These are phyloP conservation scores for Fusarium decemcellulare DNA, from an alignment of 2,329 filamentous ascomycete genomes.

Conservation along the genomic window DNA sequence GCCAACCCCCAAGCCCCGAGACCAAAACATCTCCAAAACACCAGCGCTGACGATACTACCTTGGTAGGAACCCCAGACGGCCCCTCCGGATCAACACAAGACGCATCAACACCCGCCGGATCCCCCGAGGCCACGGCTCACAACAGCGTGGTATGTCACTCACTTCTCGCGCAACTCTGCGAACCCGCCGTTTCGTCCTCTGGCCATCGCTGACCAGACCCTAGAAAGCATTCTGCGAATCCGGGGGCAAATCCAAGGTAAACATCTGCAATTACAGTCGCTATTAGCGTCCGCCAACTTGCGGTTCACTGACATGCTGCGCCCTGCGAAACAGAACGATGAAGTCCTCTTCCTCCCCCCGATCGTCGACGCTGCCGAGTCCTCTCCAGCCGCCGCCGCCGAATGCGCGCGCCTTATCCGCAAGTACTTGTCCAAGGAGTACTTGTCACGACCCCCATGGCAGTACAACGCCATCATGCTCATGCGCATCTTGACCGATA, in stretches of 20 bases:
- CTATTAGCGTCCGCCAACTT: background rate
- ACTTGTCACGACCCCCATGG: slow-evolving; percentile 74
- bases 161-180: slow-evolving; percentile 15
- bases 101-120: slow-evolving; percentile 60
- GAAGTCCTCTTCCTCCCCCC: slow-evolving; percentile 93
- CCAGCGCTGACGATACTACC: background rate
- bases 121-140: slow-evolving; percentile 77
- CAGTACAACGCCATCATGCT: slow-evolving; percentile 99
- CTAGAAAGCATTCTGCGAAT: slow-evolving; percentile 87
- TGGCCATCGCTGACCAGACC: slow-evolving; percentile 39
- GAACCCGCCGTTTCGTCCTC: slow-evolving; percentile 12
- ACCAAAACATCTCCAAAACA: slow-evolving; percentile 16
- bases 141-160: slow-evolving; percentile 74
- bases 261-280: slow-evolving; percentile 26
- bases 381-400: slow-evolving; percentile 86
- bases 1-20: slow-evolving; percentile 4
- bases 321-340: slow-evolving; percentile 72
- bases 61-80: slow-evolving; percentile 34
- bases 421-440: slow-evolving; percentile 83
- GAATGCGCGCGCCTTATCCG: slow-evolving; percentile 86
- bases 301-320: slow-evolving; percentile 15
- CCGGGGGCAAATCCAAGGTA: slow-evolving; percentile 72
- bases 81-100: slow-evolving; percentile 45
- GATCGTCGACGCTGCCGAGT: slow-evolving; percentile 96
- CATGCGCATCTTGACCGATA: slow-evolving; percentile 90